These are phyloP conservation scores for Oldenlandia corymbosa DNA, from an alignment of 257 asterid species.

Conservation along the genomic window DNA sequence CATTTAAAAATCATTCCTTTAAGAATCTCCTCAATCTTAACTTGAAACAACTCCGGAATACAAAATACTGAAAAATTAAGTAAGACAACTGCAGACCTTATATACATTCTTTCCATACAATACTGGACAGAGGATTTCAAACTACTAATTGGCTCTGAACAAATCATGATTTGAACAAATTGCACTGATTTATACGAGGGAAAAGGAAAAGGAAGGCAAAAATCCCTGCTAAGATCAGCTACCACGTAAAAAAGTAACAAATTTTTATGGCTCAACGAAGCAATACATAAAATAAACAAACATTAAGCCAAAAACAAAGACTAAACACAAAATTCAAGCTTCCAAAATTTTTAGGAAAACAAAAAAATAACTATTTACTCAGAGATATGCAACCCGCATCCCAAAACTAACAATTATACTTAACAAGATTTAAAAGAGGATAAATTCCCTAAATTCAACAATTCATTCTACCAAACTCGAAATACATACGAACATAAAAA, in stretches of 20 bases:
- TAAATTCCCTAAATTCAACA: neutral
- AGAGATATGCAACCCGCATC: no score
- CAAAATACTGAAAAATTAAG: slow-evolving; percentile 18
- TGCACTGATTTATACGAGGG: neutral
- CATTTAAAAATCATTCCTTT: neutral
- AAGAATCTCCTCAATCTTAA: neutral
- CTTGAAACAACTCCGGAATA: neutral
- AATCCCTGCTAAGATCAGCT: neutral
- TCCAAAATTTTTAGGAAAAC: neutral
- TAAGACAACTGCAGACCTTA: slow-evolving; percentile 25
- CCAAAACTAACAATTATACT: no score
- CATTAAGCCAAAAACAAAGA: neutral
- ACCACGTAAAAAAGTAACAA: neutral
- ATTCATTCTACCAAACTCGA: neutral
- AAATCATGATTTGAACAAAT: neutral
- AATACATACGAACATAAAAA: neutral
- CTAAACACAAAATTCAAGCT: neutral
- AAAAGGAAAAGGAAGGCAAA: neutral
- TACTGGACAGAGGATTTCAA: neutral
- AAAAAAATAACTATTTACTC: neutral
- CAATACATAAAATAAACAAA: no score
- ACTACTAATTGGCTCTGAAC: neutral
- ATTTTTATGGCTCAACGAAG: neutral
- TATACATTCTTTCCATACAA: slow-evolving; percentile 23
- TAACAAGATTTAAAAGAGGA: neutral